Base-by-base conservation (phyloP, 495 filamentous ascomycete genomes). In the Xylaria venustula region DNA sequence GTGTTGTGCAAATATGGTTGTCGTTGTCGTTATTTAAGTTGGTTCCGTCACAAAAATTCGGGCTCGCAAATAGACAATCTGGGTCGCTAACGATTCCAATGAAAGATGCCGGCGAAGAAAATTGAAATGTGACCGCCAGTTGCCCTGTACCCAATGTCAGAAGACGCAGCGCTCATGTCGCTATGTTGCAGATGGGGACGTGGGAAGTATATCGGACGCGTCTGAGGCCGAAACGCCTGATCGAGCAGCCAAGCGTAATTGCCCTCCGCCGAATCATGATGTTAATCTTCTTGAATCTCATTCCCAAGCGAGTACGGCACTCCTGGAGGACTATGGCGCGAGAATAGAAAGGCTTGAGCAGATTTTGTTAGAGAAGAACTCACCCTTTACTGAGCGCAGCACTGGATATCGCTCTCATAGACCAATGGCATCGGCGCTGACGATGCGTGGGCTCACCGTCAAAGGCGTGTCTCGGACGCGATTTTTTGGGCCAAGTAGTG, bases 61-160 rank as follows among this genome's bases (percentile, higher is more conserved):
- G 37, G 37, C 14, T 12, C 7, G 11, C 23, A 11, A 26, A 17
- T 34, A 25, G 34, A 36, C 28, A 7, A 7, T 25, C 49, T 25
- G n/a, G n/a, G 25, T 32, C 37, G 22, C 55, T 58, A 49, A 55
- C 32, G 4, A 9, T 12, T 20, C 7, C n/a, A 14, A 44, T 45
- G 37, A 55, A n/a, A 55, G 55, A 50, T 81, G 84, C 66, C 83
- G 84, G 60, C 81, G 81, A 67, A 75, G 84, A 20, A 87, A 87
- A 61, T 74, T 85, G 36, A 82, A 79, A 62, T 87, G 84, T 65
- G 83, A 87, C 66, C 79, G 83, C 25, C 77, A 79, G 22, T 67
- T 79, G 9, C 81, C 80, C 7, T 87, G 84, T 62, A 79, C 83
- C 23, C 79, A 83, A 8, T 87, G 84, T 57, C 80, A 85, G 46